Base-by-base conservation (phyloP, 2,329 filamentous ascomycete genomes). In the Colletotrichum theobromicola region DNA sequence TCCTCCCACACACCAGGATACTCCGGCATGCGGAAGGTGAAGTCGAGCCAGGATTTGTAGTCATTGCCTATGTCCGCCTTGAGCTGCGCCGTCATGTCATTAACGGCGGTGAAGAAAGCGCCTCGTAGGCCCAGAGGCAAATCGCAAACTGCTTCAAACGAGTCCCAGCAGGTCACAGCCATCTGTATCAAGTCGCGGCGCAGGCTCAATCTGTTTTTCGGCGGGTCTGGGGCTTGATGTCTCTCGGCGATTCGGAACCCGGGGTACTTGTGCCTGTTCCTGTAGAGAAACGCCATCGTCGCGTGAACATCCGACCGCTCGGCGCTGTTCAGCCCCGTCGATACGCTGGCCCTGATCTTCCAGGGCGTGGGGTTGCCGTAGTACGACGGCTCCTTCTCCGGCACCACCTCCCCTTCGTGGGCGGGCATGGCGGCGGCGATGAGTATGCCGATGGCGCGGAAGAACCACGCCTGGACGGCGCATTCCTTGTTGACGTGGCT, bases 381-480 rank as follows among this genome's bases (percentile, higher is more conserved):
- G n/a, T 50, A 12, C 10, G 42, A 50, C n/a, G 42, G 42, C 42
- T 50, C 42, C 42, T n/a, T 50, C 10, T 67, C 21, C 21, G 8
- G 53, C 5, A n/a, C 7, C 15, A 13, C 16, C 24, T 8, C 16
- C 16, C 9, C 7, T 8, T 34, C 32, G 13, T 60, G 13, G 3
- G 21, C 65, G 16, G 74, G 74, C 15, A 76, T 26, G 5, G 71
- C 50, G 5, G 74, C 74, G 7, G 9, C 13, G 2, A 71, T 16
- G 10, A 76, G 35, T 12, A 53, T 50, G 9, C 66, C 72, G 28
- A 76, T 12, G 5, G 74, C 74, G 4, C 74, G 66, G 35, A 64
- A 76, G 67, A 76, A 76, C 74, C 74, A 76, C 24, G 50, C 28
- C 9, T 35, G 55, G 12, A 53, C 24, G 8, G 26, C 63, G 4